These are phyloP conservation scores for Tetrahymena malaccensis DNA, from an alignment of 73 alveolate genomes.

Conservation along the genomic window DNA sequence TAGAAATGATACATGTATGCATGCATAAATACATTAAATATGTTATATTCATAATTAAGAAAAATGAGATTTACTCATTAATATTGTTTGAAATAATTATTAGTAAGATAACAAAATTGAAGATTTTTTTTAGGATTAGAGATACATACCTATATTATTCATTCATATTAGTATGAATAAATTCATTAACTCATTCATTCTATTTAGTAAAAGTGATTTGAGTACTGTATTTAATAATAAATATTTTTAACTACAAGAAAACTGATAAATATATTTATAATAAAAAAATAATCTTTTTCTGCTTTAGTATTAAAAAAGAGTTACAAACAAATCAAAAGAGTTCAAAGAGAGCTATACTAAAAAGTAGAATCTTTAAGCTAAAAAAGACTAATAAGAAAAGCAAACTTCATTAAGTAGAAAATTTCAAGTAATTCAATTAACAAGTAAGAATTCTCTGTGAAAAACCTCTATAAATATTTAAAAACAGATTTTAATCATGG, in stretches of 20 bases:
- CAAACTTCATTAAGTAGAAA: neutral
- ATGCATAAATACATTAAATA: too few species aligned
- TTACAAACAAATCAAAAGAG: neutral
- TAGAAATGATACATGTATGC: neutral
- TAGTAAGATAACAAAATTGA: too few species aligned
- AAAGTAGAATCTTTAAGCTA: neutral
- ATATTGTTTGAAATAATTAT: too few species aligned
- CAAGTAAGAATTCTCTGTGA: neutral
- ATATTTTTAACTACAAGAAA: neutral
- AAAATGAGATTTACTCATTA: too few species aligned
- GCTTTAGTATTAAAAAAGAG: neutral
- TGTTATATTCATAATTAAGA: too few species aligned
- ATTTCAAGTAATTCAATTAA: neutral
- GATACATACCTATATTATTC: too few species aligned
- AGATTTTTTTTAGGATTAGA: too few species aligned
- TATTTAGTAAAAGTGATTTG: neutral
- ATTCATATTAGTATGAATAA: too few species aligned
- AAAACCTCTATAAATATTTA: neutral
- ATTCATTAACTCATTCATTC: neutral
- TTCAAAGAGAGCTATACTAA: neutral
- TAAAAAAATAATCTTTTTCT: neutral
- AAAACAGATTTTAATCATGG: neutral
- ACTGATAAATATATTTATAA: neutral
- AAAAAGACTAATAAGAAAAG: neutral
- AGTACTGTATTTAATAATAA: too few species aligned